Conservation (phyloP, 305 asterid species). For the Withania somnifera region DNA sequence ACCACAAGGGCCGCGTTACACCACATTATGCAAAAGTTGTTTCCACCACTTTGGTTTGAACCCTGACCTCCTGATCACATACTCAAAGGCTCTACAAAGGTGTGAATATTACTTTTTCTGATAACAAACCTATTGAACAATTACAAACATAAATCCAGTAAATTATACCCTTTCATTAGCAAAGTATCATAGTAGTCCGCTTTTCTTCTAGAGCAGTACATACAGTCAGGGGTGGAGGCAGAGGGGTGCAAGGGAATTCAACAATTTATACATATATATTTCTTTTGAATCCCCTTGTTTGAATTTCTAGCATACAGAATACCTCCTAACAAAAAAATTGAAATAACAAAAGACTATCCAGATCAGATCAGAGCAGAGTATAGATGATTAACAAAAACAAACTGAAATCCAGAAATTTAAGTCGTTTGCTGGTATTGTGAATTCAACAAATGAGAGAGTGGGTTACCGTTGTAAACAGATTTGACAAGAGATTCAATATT, state of each 20-base stretch:
- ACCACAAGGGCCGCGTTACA: too few relatives aligned
- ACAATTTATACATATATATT: too few relatives aligned
- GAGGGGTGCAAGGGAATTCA: too few relatives aligned
- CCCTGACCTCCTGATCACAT: too few relatives aligned
- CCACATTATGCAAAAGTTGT: too few relatives aligned
- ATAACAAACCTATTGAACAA: neutral
- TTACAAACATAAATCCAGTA: neutral
- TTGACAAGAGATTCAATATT: slow-evolving; percentile 88
- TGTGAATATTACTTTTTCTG: neutral
- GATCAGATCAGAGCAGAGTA: neutral
- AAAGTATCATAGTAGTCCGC: neutral
- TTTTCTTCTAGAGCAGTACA: neutral
- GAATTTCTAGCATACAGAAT: too few relatives aligned
- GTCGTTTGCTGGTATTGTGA: too few relatives aligned
- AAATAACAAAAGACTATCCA: neutral
- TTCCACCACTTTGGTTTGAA: too few relatives aligned
- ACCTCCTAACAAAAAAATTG: neutral
- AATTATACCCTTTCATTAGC: neutral
- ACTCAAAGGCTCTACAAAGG: too few relatives aligned
- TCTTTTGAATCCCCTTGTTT: too few relatives aligned
- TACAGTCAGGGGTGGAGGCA: too few relatives aligned
- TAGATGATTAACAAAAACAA: neutral
- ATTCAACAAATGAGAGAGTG: too few relatives aligned
- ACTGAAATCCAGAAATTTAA: neutral
- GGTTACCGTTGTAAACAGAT: slow-evolving; percentile 67